phyloP scores from a whole-genome alignment of 257 asterid genomes.

The Nicotiana tomentosiformis region DNA sequence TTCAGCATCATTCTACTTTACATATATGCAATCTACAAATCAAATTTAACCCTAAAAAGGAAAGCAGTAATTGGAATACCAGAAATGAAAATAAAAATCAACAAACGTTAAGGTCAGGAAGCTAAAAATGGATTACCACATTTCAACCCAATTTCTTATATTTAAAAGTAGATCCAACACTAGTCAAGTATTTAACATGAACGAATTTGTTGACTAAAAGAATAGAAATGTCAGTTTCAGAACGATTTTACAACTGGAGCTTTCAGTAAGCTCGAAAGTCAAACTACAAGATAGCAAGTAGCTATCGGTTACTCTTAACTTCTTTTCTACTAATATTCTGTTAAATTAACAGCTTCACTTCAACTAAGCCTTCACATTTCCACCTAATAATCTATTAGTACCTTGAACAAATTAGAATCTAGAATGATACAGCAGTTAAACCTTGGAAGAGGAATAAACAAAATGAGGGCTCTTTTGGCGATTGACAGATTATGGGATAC shows the following conservation, averaged over 20 bases:
- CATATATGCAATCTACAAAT: too few relatives aligned
- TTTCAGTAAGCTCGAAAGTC: not conserved
- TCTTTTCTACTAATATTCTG: not conserved
- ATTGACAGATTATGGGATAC: not conserved
- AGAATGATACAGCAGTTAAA: not conserved
- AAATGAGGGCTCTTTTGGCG: not conserved
- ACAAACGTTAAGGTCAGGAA: not conserved
- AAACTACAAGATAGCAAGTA: not conserved
- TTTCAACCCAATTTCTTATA: not conserved
- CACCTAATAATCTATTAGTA: not conserved
- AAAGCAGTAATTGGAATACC: too few relatives aligned
- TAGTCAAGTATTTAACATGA: not conserved
- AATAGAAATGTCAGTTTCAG: not conserved
- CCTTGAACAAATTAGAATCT: not conserved
- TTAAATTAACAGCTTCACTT: not conserved
- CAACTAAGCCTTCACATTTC: not conserved
- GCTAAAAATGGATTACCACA: not conserved
- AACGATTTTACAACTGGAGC: not conserved
- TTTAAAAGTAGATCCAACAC: not conserved
- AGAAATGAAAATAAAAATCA: too few relatives aligned
- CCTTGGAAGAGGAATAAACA: not conserved
- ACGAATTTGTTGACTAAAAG: not conserved
- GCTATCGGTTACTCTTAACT: not conserved
- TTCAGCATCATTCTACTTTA: too few relatives aligned
- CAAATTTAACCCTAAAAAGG: too few relatives aligned